Conservation (phyloP, 176 grass and related monocot genomes). For the Raddia distichophylla region DNA sequence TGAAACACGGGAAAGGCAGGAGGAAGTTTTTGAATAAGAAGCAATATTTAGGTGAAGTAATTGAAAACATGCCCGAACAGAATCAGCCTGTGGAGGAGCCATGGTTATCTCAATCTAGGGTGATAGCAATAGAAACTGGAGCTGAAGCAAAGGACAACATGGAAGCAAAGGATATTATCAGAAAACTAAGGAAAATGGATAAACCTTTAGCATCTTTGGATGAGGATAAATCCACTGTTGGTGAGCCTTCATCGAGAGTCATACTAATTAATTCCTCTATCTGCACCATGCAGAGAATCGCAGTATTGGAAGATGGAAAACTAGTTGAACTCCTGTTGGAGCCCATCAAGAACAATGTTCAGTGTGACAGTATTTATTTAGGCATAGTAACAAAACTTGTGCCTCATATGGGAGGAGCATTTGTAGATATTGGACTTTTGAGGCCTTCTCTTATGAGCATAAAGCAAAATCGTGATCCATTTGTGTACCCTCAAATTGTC, state of each 20-base stretch:
- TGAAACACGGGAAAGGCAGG: conserved; percentile 44
- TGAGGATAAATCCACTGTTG: conserved; percentile 34
- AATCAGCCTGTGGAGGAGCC: conserved; percentile 60
- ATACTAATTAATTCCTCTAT: conserved; percentile 92
- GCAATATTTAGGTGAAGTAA: conserved; percentile 14
- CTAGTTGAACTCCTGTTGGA: conserved; percentile 89
- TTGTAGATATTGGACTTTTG: conserved; percentile 91
- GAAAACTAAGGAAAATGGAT: conserved; percentile 45
- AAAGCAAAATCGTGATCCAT: conserved; percentile 79
- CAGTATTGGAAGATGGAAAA: conserved; percentile 89
- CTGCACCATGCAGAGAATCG: conserved; percentile 90
- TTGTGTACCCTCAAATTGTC: conserved; percentile 72
- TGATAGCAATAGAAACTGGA: conserved; percentile 34
- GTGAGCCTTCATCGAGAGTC: conserved; percentile 63
- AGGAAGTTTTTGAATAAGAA: conserved; percentile 35
- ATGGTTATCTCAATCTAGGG: conserved; percentile 50
- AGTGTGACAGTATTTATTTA: conserved; percentile 93
- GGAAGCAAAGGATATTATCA: conserved; percentile 46
- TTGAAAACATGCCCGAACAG: conserved; percentile 38
- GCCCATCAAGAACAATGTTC: conserved; percentile 91
- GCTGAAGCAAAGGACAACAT: conserved; percentile 35
- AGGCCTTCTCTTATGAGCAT: conserved; percentile 83
- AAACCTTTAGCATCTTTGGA: conserved; percentile 40
- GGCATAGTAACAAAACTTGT: conserved; percentile 82
- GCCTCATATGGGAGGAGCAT: conserved; percentile 90